Conservation (phyloP, 345 rosid genomes). For the Turnera subulata region DNA sequence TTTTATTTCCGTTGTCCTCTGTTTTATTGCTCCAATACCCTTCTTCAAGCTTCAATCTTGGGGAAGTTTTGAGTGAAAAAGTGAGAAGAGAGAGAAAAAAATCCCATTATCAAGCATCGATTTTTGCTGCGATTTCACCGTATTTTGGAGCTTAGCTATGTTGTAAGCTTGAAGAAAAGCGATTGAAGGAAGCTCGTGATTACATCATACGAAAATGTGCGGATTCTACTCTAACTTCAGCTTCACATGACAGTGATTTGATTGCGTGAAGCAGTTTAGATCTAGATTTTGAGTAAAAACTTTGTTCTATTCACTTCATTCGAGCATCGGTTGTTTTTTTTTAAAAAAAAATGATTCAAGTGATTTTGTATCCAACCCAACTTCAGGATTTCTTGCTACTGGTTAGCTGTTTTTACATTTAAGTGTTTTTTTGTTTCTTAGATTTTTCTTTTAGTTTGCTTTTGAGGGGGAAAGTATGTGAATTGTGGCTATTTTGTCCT, state of each 20-base stretch:
- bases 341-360: too few species aligned
- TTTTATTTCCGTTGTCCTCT: too few species aligned
- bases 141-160: background rate
- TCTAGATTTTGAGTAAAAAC: background rate
- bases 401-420: too few species aligned
- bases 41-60: too few species aligned
- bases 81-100: too few species aligned
- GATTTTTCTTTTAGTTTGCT: background rate
- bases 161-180: background rate
- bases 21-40: too few species aligned
- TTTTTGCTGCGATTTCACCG: background rate
- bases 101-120: background rate
- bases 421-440: background rate
- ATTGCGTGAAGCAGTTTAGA: background rate
- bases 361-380: too few species aligned
- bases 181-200: background rate
- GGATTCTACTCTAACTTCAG: constrained; percentile 6
- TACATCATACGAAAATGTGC: constrained; percentile 10
- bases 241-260: background rate
- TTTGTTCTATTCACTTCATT: background rate
- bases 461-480: background rate
- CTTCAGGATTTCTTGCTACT: too few species aligned
- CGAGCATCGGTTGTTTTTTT: too few species aligned
- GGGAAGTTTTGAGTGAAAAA: too few species aligned
- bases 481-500: too few species aligned